phyloP scores from a whole-genome alignment of 164 flowering plant genomes.

The Vitis cinerea region DNA sequence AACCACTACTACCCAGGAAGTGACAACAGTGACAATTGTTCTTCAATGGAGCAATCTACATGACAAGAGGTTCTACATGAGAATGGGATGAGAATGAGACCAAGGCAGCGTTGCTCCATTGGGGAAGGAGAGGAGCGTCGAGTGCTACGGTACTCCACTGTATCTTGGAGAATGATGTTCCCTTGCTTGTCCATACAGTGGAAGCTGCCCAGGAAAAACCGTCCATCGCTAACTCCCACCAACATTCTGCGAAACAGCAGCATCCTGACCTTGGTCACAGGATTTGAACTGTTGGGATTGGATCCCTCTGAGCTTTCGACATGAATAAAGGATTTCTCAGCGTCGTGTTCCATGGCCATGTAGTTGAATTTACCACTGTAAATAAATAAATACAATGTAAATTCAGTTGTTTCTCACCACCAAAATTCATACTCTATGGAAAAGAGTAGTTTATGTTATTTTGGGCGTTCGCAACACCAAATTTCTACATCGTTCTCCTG shows the following conservation, averaged over 20 bases:
- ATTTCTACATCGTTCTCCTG: no score
- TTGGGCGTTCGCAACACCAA: no score
- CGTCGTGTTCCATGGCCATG: conserved; percentile 30
- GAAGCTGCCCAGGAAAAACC: conserved; percentile 78
- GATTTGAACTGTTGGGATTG: conserved; percentile 11
- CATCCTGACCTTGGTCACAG: conserved; percentile 46
- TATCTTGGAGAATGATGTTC: conserved; percentile 88
- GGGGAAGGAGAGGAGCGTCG: conserved; percentile 69
- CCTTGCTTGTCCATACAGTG: conserved; percentile 97
- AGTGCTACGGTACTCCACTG: conserved; percentile 79
- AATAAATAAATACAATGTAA: no score
- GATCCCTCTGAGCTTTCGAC: conserved; percentile 20
- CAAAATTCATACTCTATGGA: no score
- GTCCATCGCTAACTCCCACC: conserved; percentile 81
- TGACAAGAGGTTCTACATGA: conserved; percentile 82
- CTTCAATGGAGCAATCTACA: conserved; percentile 69
- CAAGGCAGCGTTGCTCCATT: conserved; percentile 82
- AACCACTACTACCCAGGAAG: conserved; percentile 11
- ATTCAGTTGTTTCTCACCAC: no score
- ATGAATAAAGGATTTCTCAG: conserved; percentile 12
- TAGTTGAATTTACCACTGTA: background rate
- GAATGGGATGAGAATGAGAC: conserved; percentile 83
- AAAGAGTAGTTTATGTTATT: no score
- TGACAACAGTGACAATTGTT: conserved; percentile 61
- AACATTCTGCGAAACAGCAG: conserved; percentile 59